Percentiles rank a stretch among this genome's conserved stretches.
Conservation (phyloP, 2,329 filamentous ascomycete species). For the Aspergillus novofumigatus region DNA sequence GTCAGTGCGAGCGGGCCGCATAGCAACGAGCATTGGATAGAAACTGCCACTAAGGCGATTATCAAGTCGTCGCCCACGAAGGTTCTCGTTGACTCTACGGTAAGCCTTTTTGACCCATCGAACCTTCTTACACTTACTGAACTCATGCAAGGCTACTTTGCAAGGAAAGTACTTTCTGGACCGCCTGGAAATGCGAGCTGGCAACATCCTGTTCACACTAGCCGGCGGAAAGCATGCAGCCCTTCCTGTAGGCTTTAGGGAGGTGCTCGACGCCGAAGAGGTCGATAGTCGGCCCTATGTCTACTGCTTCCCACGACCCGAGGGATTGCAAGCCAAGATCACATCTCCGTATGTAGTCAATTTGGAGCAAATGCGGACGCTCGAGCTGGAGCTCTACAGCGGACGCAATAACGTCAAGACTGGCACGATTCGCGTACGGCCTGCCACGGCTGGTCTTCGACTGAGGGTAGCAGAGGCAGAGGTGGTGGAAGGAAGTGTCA, state of each 20-base stretch:
- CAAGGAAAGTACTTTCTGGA: constrained; percentile 72
- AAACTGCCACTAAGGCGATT: constrained; percentile 43
- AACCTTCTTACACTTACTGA: constrained; percentile 3
- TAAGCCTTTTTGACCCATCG: constrained; percentile 29
- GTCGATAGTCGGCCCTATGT: constrained; percentile 57
- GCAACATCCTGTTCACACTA: constrained; percentile 38
- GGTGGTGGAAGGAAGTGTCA: constrained; percentile 39
- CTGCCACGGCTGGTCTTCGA: constrained; percentile 58
- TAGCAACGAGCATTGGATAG: constrained; percentile 64
- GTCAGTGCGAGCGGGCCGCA: constrained; percentile 46
- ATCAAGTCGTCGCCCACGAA: constrained; percentile 55
- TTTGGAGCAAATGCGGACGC: constrained; percentile 70
- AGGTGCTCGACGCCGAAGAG: constrained; percentile 28
- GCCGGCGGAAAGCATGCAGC: constrained; percentile 24
- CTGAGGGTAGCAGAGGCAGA: constrained; percentile 51
- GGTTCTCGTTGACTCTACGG: constrained; percentile 47
- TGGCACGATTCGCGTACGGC: constrained; percentile 51
- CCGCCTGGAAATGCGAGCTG: constrained; percentile 57
- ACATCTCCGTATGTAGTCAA: constrained; percentile 66
- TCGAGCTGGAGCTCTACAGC: constrained; percentile 68
- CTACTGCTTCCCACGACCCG: constrained; percentile 66
- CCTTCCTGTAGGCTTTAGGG: constrained; percentile 34
- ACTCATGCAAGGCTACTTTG: constrained; percentile 33
- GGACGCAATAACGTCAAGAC: constrained; percentile 66
- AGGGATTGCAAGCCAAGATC: constrained; percentile 66